Evolutionary conservation across 441 rosid genomes (phyloP), one percentile per base, ranked within the genome.

Genomic region (Populus tomentosa): DNA sequence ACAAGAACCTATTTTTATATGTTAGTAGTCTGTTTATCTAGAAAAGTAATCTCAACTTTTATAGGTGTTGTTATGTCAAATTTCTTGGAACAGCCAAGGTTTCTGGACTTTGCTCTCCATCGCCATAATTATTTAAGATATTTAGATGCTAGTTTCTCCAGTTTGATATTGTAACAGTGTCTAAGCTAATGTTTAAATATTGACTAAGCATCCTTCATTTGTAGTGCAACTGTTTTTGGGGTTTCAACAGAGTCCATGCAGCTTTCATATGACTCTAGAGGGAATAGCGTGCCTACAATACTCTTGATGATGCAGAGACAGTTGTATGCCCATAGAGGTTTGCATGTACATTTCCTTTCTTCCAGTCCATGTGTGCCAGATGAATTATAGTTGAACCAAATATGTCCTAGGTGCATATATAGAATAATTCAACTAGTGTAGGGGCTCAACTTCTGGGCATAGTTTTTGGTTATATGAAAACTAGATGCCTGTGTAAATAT

Each of bases 191-290:
- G 26, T 53, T 66, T 13, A 66, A n/a, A 36, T 21, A 73, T 35
- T 67, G 66, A 68, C 50, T 50, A 62, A 33, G 28, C 32, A 10
- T 74, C 53, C 71, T 79, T 77, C 62, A 64, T 84, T 63, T 74
- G 84, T 36, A 94, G 97, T 85, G 86, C 92, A 40, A 91, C 90
- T 85, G 97, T 93, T 71, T 94, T 94, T 74, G 98, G 98, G 62
- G 98, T 94, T 75, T 92, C 97, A 53, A 88, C 97, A 0, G 97
- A 91, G 77, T 91, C 97, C 35, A 91, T 94, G 98, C 98, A 94
- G 79, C 82, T 92, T 62, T 91, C 98, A 38, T 92, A 82, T 70
- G 97, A 94, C 78, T 84, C 91, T 50, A 86, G 97, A 81, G 95
- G 98, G 24, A 91, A 92, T 67, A 90, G 91, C 70, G 94, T 94